A percentile compares a stretch with the other conserved stretches of the same genome.
Conservation (phyloP, 352 stramenopile species). For the Phytopythium boreale region DNA sequence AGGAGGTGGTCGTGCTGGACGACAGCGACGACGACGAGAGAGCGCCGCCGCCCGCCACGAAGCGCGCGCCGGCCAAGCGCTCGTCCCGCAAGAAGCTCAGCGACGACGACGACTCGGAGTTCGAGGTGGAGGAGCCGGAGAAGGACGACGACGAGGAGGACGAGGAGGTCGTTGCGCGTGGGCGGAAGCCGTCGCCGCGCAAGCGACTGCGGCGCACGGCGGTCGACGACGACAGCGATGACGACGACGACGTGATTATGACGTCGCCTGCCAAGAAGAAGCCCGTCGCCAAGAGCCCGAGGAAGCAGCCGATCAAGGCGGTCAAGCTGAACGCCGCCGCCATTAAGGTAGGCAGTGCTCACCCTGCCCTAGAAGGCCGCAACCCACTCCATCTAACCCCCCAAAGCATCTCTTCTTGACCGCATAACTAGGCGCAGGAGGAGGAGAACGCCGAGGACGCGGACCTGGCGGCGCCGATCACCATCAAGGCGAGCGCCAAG, state of each 20-base stretch:
- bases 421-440: not conserved
- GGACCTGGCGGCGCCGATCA: constrained; percentile 18
- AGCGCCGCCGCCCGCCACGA: constrained; percentile 10
- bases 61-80: constrained; percentile 18
- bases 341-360: constrained; percentile 10
- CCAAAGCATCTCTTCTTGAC: not conserved
- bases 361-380: not conserved
- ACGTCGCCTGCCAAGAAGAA: constrained; percentile 12
- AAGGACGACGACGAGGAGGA: constrained; percentile 11
- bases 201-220: constrained; percentile 32
- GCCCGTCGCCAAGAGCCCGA: constrained; percentile 2
- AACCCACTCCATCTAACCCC: not conserved
- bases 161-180: constrained; percentile 2
- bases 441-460: constrained; percentile 7
- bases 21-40: constrained; percentile 44
- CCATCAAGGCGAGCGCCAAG: constrained; percentile 17
- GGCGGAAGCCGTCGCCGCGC: constrained; percentile 14
- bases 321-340: constrained; percentile 12
- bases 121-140: constrained; percentile 28
- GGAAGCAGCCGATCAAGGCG: constrained; percentile 10
- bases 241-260: constrained; percentile 15
- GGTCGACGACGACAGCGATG: constrained; percentile 23
- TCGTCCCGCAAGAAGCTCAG: constrained; percentile 21
- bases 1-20: constrained; percentile 48
- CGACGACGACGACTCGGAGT: constrained; percentile 35